Percentiles rank a stretch among this genome's conserved stretches.
phyloP scores from a whole-genome alignment of 2,329 filamentous ascomycete species.

The Epichloe coenophiala region DNA sequence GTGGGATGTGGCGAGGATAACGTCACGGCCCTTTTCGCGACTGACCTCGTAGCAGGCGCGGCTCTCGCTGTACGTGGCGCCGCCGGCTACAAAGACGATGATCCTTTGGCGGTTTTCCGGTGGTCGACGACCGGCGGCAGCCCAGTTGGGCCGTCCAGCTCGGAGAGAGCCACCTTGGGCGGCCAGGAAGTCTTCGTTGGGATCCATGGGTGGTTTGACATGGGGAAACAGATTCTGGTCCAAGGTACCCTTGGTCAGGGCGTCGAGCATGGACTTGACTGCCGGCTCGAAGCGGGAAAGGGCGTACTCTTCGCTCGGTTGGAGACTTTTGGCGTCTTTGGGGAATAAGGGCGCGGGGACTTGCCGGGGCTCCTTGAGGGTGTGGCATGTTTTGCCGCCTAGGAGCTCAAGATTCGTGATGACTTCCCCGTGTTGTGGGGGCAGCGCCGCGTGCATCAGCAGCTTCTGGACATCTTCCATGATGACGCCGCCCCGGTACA shows the following conservation, averaged over 20 bases:
- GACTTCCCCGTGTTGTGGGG: constrained; percentile 58
- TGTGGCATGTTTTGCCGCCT: constrained; percentile 56
- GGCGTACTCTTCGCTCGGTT: constrained; percentile 60
- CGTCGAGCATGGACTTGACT: constrained; percentile 72
- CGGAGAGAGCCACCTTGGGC: constrained; percentile 63
- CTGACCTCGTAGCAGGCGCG: constrained; percentile 81
- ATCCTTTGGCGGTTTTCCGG: constrained; percentile 76
- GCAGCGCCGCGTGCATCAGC: constrained; percentile 71
- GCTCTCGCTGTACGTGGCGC: constrained; percentile 84
- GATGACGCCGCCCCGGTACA: constrained; percentile 78
- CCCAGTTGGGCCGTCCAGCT: constrained; percentile 90
- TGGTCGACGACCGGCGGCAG: constrained; percentile 60
- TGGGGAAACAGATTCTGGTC: constrained; percentile 59
- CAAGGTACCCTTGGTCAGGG: constrained; percentile 51
- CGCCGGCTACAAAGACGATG: constrained; percentile 89
- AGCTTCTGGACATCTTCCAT: constrained; percentile 74
- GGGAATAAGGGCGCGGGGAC: constrained; percentile 57
- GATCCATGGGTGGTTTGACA: constrained; percentile 54
- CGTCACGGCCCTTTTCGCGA: constrained; percentile 56
- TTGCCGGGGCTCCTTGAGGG: constrained; percentile 63
- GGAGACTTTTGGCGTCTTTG: constrained; percentile 41
- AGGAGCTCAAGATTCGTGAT: constrained; percentile 70
- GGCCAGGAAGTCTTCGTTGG: constrained; percentile 42
- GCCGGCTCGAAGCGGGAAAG: constrained; percentile 79
- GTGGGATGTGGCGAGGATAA: constrained; percentile 82